Evolutionary conservation across 345 rosid genomes (phyloP), one percentile per base, ranked within the genome.

Genomic region (Murraya koenigii): DNA sequence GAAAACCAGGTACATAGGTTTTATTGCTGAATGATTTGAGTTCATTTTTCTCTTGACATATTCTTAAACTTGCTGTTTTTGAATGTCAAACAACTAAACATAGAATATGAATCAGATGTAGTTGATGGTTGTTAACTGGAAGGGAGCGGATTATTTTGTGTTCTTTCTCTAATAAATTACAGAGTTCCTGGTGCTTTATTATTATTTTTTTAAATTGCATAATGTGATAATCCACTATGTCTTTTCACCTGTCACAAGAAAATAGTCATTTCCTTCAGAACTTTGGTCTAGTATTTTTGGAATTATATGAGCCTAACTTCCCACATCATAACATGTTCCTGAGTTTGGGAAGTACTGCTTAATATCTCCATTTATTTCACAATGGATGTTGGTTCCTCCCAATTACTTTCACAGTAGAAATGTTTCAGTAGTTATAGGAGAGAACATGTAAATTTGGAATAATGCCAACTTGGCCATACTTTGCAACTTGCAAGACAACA

Each of bases 1-100:
- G 98, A 93, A 30, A 83, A 81, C 69, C 94, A 88, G 92, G 98
- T 91, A 85, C 56, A 70, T 63, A 26, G 36, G 65, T 66, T 62
- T 47, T 39, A 17, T 25, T 56, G 74, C 36, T 56, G 63, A 30
- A 75, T 67, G 54, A 47, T 33, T 38, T 22, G 25, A n/a, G 20
- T 75, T 22, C 58, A n/a, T 49, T 41, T 65, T 64, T 64, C 67
- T 28, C 22, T 17, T 38, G 1, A 60, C 5, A 4, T 36, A 41
- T n/a, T 33, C 33, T 75, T 14, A 65, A 75, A 47, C 44, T 9
- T 47, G 22, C 11, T 63, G 71, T 6, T 23, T 20, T 74, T 62
- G 77, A 8, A 47, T 52, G 11, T 7, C 41, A 11, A 47, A 63
- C 15, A 63, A 2, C 7, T 61, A 6, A 47, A 63, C 15, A 63